Conservation (phyloP, 768 basidiomycete species). For the Pleurotus tuoliensis region DNA sequence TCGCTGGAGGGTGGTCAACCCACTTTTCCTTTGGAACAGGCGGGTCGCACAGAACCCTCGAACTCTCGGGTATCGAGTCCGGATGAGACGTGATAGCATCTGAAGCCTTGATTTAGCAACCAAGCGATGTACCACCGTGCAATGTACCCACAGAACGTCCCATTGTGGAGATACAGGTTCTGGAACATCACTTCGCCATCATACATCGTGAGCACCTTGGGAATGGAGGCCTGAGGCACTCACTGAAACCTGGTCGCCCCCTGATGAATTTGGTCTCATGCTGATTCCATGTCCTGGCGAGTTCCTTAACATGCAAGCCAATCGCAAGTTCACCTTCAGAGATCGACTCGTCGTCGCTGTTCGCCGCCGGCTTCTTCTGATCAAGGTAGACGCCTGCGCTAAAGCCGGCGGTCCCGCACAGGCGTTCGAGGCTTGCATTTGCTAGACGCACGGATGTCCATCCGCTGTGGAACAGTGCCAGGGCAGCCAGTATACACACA, state of each 20-base stretch:
- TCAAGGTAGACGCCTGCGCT: background rate
- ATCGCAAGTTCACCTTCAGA: too few relatives aligned
- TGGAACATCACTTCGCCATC: conserved; percentile 5
- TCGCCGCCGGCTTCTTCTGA: background rate
- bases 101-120: background rate
- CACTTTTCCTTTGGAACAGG: background rate
- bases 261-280: conserved; percentile 4
- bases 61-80: background rate
- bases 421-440: background rate
- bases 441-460: background rate
- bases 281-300: background rate
- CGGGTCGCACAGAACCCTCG: background rate
- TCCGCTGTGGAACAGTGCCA: background rate
- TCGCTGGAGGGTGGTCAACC: background rate
- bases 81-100: background rate
- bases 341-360: too few relatives aligned
- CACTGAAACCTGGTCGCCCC: conserved; percentile 4
- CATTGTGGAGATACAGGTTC: conserved; percentile 5
- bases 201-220: background rate
- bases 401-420: background rate
- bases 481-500: background rate
- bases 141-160: background rate
- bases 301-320: background rate
- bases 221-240: background rate
- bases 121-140: background rate